Base-by-base conservation (phyloP, 75 land plant genomes). In the Adiantum capillusveneris region DNA sequence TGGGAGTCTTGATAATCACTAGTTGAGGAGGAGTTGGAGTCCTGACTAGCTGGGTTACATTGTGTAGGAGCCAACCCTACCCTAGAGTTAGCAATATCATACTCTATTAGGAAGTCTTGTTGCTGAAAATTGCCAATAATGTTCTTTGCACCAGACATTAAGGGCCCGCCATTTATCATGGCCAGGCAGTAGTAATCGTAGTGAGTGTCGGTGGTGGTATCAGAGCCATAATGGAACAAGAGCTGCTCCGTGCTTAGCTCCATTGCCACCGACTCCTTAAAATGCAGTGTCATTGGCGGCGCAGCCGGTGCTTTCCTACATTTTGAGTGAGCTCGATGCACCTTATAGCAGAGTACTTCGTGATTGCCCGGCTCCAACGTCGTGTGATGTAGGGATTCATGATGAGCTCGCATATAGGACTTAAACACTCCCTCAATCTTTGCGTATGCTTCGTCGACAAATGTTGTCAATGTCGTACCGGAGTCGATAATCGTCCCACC, bases 131-230 rank as follows among this genome's bases (percentile, higher is more conserved):
- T 46, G 6, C 50, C 50, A 2, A 46, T 46, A 14, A 46, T 6
- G 17, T 46, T 46, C 17, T 17, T 46, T 3, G 13, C 50, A 21
- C 50, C 50, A n/a, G 50, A 46, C 7, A 2, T 14, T 2, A 46
- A 6, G 50, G 22, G 3, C 12, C 50, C 50, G 6, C 12, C 50
- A 21, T 21, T 46, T 3, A 6, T 46, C 12, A 46, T 6, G 2
- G 50, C 50, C 50, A 46, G 5, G 50, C 50, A 46, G 50, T 46
- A 46, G 50, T 46, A 46, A 21, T 46, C 50, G 50, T 18, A 46
- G 50, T n/a, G 2, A 21, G 50, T 18, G n/a, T n/a, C n/a, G n/a
- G n/a, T n/a, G n/a, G n/a, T n/a, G n/a, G n/a, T n/a, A 14, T 46
- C 50, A 21, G 13, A 17, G 6, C 22, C 50, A 21, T n/a, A n/a